Base-by-base conservation (phyloP, 176 grass and related monocot genomes). In the Cenchrus fungigraminus region DNA sequence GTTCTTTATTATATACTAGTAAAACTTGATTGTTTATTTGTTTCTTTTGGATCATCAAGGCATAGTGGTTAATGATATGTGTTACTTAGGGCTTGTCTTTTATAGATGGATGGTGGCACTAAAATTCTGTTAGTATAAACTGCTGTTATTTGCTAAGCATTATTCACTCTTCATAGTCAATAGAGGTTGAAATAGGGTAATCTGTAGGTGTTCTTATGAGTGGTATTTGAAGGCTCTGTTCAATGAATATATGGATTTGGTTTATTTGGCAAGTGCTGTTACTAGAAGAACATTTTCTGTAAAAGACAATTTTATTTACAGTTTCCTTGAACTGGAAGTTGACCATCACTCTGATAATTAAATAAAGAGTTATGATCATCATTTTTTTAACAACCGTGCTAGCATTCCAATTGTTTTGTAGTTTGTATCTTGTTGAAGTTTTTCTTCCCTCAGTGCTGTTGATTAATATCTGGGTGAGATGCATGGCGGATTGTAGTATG, bases 181-280 rank as follows among this genome's bases (percentile, higher is more conserved):
- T 46, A 14, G 28, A 78, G 20, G 6, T 31, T 2, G 34, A 78
- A 58, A 12, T 56, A 22, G 15, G 50, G 16, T 31, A 52, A 52
- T 32, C 3, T 40, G 37, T 40, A 32, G 29, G 47, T 74, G 60
- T 46, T 34, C 53, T 65, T 52, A 19, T 9, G 17, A 29, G 53
- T 74, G 70, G 14, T 65, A 74, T 63, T 80, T 67, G 13, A 32
- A 74, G 45, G 25, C 13, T 17, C 49, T 53, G 47, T 54, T 74
- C n/a, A 31, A 17, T 53, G 13, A 53, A 73, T 17, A 25, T 20
- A 20, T 55, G 31, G 31, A 68, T 34, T 49, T 37, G 16, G 31
- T 20, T 80, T 80, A 50, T n/a, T 68, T 58, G 53, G 31, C 34
- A 67, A 52, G 29, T 65, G 5, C 9, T n/a, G 3, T 50, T 28